These are phyloP conservation scores for Fusarium subtropicale DNA, from an alignment of 2,329 filamentous ascomycete species.

Conservation along the genomic window DNA sequence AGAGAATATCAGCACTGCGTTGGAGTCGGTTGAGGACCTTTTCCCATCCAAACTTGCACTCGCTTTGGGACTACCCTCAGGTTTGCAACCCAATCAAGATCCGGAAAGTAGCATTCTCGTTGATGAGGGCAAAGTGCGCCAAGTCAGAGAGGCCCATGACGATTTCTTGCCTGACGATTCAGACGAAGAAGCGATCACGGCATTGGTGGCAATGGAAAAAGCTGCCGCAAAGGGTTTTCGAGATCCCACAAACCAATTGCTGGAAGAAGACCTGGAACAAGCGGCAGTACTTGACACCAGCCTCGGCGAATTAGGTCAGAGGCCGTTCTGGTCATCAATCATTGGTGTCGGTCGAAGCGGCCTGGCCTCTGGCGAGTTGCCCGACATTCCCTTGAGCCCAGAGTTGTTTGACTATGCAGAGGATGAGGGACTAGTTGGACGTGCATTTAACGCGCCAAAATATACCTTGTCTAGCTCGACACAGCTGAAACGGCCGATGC, in stretches of 20 bases:
- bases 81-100: constrained; percentile 43
- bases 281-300: neutral
- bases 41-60: constrained; percentile 74
- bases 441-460: constrained; percentile 28
- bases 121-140: constrained; percentile 70
- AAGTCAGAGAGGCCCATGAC: constrained; percentile 60
- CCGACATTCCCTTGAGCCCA: constrained; percentile 53
- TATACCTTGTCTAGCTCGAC: constrained; percentile 2
- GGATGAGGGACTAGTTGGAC: constrained; percentile 51
- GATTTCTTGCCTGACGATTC: constrained; percentile 63
- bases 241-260: neutral
- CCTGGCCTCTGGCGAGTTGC: constrained; percentile 53
- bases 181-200: constrained; percentile 60
- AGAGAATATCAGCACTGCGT: constrained; percentile 74
- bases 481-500: constrained; percentile 26
- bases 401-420: constrained; percentile 57
- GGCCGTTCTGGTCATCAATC: constrained; percentile 7
- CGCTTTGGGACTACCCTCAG: constrained; percentile 56
- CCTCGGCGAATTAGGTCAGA: constrained; percentile 42
- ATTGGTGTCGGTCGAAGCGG: constrained; percentile 59
- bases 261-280: neutral
- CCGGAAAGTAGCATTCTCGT: constrained; percentile 66
- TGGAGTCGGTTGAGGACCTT: constrained; percentile 89
- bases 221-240: constrained; percentile 10
- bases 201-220: constrained; percentile 40